Evolutionary conservation across 352 stramenopile genomes (phyloP).

Genomic region (Phytophthora capsici): DNA sequence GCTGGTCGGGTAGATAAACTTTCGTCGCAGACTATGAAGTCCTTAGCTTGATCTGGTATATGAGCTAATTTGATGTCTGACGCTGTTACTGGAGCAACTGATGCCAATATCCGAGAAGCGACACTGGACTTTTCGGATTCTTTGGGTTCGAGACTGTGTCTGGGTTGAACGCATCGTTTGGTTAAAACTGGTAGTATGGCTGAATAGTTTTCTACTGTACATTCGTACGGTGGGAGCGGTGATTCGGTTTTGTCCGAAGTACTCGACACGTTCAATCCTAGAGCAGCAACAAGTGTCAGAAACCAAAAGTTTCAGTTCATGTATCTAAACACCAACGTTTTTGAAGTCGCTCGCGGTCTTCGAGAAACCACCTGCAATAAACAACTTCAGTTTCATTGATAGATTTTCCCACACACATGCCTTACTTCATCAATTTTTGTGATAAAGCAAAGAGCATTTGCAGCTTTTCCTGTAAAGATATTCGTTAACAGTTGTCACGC

Average conservation of each 20-base stretch:
- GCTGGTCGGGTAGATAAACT: constrained; percentile 6
- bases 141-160: constrained; percentile 11
- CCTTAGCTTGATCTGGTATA: background rate
- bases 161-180: background rate
- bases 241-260: background rate
- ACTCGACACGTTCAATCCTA: constrained; percentile 5
- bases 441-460: constrained; percentile 50
- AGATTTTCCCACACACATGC: background rate
- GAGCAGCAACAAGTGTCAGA: constrained; percentile 1
- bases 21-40: background rate
- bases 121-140: constrained; percentile 18
- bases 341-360: constrained; percentile 31
- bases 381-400: background rate
- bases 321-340: constrained; percentile 16
- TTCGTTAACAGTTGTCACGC: too few species aligned
- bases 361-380: constrained; percentile 36
- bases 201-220: too few species aligned
- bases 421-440: constrained; percentile 44
- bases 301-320: background rate
- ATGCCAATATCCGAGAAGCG: constrained; percentile 25
- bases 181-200: background rate
- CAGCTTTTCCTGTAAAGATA: constrained; percentile 36
- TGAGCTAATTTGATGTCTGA: background rate
- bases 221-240: constrained; percentile 19
- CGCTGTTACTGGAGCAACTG: constrained; percentile 2